Percentiles rank a stretch among this genome's conserved stretches.
phyloP scores from a whole-genome alignment of 2,329 filamentous ascomycete species.

The Coniochaeta sp. region DNA sequence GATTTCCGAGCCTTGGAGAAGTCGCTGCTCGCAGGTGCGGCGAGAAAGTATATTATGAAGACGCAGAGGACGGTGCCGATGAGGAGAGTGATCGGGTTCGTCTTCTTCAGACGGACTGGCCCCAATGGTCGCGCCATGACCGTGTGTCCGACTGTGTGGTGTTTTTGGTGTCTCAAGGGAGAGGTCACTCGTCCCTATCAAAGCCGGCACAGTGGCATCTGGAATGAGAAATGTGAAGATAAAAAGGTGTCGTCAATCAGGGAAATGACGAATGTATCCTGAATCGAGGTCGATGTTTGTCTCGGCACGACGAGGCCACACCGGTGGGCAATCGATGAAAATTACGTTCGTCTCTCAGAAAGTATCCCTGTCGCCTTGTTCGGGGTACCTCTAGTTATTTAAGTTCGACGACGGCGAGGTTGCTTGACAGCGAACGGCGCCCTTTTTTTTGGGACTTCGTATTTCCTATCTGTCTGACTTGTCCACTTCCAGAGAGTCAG shows the following conservation, averaged over 20 bases:
- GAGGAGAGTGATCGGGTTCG: slow-evolving; percentile 67
- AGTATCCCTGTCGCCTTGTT: background rate
- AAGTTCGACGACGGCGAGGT: background rate
- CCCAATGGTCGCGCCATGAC: slow-evolving; percentile 54
- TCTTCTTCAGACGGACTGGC: slow-evolving; percentile 67
- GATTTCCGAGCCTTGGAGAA: slow-evolving; percentile 29
- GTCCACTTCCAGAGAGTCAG: background rate
- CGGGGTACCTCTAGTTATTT: background rate
- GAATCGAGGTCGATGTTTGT: background rate
- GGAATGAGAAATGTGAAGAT: background rate
- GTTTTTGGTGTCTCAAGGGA: slow-evolving; percentile 3
- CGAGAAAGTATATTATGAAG: slow-evolving; percentile 59
- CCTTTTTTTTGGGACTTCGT: background rate
- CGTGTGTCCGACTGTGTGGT: slow-evolving; percentile 28
- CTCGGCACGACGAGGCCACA: background rate
- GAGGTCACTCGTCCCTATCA: background rate
- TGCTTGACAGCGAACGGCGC: background rate
- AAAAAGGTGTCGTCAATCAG: background rate
- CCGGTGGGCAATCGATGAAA: background rate
- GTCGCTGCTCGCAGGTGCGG: slow-evolving; percentile 35
- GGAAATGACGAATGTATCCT: background rate
- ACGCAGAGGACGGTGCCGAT: slow-evolving; percentile 66
- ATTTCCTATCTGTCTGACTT: background rate
- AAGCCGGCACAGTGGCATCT: background rate
- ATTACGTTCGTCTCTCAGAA: background rate